Conservation (phyloP, 2,329 filamentous ascomycete species). For the Mollisiaceae sp. region DNA sequence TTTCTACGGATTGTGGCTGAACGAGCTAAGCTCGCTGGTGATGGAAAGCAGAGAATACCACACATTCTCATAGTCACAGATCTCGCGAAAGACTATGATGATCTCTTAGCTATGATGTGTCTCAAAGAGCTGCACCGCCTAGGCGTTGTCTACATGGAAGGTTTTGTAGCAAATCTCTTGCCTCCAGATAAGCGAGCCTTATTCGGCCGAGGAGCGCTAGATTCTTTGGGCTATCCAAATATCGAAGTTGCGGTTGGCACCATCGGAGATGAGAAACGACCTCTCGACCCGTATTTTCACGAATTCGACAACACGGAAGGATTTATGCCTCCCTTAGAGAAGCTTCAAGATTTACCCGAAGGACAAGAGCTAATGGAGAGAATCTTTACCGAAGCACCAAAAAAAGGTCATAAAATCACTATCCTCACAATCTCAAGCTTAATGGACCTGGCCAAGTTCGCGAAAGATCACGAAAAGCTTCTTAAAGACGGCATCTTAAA, state of each 20-base stretch:
- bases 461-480: conserved; percentile 20
- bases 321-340: conserved; percentile 31
- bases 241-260: conserved; percentile 36
- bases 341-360: conserved; percentile 6
- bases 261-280: conserved; percentile 19
- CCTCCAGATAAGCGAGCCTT: conserved; percentile 31
- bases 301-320: conserved; percentile 33
- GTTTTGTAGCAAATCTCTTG: conserved; percentile 38
- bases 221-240: conserved; percentile 29
- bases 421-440: conserved; percentile 38
- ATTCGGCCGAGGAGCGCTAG: conserved; percentile 35
- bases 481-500: conserved; percentile 25
- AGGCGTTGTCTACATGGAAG: conserved; percentile 34
- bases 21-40: conserved; percentile 1
- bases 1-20: conserved; percentile 24
- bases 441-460: conserved; percentile 35
- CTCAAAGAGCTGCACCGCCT: conserved; percentile 39
- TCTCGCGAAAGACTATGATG: conserved; percentile 41
- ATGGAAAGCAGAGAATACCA: conserved; percentile 18
- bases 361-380: conserved; percentile 28
- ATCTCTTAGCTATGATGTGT: conserved; percentile 38
- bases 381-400: conserved; percentile 27
- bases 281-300: conserved; percentile 18
- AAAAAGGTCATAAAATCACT: conserved; percentile 31
- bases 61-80: conserved; percentile 38